Evolutionary conservation across 441 rosid genomes (phyloP).

Genomic region (Jatropha multifida): DNA sequence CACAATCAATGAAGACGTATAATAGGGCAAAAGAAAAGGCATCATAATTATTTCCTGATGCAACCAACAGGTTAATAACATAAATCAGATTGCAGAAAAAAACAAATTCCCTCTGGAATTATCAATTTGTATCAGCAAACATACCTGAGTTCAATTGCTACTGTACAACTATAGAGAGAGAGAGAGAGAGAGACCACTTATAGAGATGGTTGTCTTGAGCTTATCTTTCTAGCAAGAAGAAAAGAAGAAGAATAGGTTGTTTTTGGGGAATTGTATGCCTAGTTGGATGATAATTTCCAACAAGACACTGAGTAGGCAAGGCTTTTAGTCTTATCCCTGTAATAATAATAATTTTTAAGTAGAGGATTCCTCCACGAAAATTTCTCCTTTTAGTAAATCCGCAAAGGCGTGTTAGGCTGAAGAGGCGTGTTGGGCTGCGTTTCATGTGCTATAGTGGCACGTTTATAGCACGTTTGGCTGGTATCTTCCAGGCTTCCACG

Average conservation of each 20-base stretch:
- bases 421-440: no score
- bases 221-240: slow-evolving; percentile 1
- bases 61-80: neutral
- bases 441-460: no score
- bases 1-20: neutral
- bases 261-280: neutral
- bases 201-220: neutral
- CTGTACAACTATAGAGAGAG: neutral
- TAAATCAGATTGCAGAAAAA: no score
- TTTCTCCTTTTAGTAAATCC: no score
- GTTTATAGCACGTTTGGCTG: no score
- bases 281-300: slow-evolving; percentile 10
- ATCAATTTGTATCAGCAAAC: neutral
- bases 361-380: no score
- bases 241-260: neutral
- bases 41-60: neutral
- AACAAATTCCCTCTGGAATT: neutral
- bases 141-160: neutral
- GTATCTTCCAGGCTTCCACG: no score
- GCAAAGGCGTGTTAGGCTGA: no score
- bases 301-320: neutral
- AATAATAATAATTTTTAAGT: no score
- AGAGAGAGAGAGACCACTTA: neutral
- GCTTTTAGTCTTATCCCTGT: no score
- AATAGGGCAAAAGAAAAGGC: neutral